phyloP scores from a whole-genome alignment of 768 basidiomycete genomes.

The Suillus ampliporus region DNA sequence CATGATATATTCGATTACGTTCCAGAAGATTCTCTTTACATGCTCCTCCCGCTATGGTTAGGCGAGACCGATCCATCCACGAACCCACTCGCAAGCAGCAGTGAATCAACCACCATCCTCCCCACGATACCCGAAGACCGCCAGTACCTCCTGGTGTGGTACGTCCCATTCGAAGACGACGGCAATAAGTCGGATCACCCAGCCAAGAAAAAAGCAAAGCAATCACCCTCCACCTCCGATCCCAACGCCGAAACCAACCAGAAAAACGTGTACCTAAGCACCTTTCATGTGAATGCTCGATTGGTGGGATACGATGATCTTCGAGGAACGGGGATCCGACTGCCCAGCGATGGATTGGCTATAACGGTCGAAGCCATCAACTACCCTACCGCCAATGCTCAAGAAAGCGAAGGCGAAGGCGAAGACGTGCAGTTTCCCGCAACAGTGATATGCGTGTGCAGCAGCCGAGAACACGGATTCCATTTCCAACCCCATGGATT shows the following conservation, averaged over 20 bases:
- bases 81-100: slow-evolving; percentile 14
- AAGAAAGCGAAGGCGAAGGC: neutral
- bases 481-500: slow-evolving; percentile 85
- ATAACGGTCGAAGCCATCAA: slow-evolving; percentile 56
- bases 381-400: too few relatives aligned
- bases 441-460: slow-evolving; percentile 64
- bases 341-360: slow-evolving; percentile 73
- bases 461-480: slow-evolving; percentile 69
- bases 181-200: slow-evolving; percentile 24
- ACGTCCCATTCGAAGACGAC: slow-evolving; percentile 56
- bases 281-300: slow-evolving; percentile 78
- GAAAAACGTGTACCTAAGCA: slow-evolving; percentile 57
- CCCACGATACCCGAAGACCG: slow-evolving; percentile 56
- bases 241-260: slow-evolving; percentile 38
- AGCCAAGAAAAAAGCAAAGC: slow-evolving; percentile 35
- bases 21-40: slow-evolving; percentile 73
- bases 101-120: slow-evolving; percentile 36
- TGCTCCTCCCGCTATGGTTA: slow-evolving; percentile 88
- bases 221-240: slow-evolving; percentile 33
- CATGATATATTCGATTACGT: slow-evolving; percentile 62
- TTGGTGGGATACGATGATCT: slow-evolving; percentile 76
- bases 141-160: slow-evolving; percentile 81
- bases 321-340: slow-evolving; percentile 71
- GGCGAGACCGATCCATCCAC: slow-evolving; percentile 64
- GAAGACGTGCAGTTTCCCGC: slow-evolving; percentile 33